Conservation (phyloP, 2,329 filamentous ascomycete species). For the Tolypocladium cylindrosporum region DNA sequence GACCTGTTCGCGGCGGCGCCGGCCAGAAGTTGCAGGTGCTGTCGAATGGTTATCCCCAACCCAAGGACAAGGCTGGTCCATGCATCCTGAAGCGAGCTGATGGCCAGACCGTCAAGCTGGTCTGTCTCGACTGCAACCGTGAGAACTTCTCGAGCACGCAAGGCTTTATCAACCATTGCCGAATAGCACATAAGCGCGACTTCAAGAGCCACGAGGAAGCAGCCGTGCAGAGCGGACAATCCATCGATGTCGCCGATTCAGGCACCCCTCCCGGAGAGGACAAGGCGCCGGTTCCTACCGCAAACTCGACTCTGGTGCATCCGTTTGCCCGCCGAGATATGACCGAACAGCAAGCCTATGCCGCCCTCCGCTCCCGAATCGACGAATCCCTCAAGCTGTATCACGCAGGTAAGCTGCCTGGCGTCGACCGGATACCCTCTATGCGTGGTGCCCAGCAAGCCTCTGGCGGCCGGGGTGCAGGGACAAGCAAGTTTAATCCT, state of each 20-base stretch:
- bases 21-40: constrained; percentile 59
- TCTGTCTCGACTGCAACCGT: constrained; percentile 79
- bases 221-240: constrained; percentile 75
- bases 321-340: constrained; percentile 33
- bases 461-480: not conserved
- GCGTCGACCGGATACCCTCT: constrained; percentile 34
- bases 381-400: constrained; percentile 42
- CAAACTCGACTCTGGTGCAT: constrained; percentile 16
- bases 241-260: constrained; percentile 46
- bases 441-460: constrained; percentile 11
- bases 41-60: constrained; percentile 58
- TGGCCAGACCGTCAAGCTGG: constrained; percentile 76
- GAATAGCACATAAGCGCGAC: constrained; percentile 85
- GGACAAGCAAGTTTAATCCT: constrained; percentile 32
- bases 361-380: constrained; percentile 41
- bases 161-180: constrained; percentile 98
- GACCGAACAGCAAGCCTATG: constrained; percentile 41
- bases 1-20: constrained; percentile 36
- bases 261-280: constrained; percentile 13
- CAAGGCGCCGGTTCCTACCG: constrained; percentile 9
- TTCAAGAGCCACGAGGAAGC: constrained; percentile 96
- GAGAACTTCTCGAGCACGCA: constrained; percentile 94
- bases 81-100: constrained; percentile 81
- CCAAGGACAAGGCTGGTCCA: constrained; percentile 75
- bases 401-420: constrained; percentile 39